phyloP scores from a whole-genome alignment of 352 stramenopile genomes.

The Globisporangium cederbergense region DNA sequence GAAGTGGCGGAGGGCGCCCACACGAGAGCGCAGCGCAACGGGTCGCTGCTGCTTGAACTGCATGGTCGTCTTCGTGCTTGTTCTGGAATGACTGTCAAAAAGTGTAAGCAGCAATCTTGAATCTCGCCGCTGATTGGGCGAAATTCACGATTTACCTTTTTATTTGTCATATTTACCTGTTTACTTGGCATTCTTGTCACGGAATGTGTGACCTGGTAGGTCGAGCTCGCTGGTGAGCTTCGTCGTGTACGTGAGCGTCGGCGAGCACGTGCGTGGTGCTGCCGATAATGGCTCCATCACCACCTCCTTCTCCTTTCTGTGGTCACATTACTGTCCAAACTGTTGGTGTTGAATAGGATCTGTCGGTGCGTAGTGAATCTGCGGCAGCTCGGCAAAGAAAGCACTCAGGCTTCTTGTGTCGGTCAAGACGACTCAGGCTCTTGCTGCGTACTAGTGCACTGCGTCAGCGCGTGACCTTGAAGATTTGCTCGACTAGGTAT shows the following conservation, averaged over 20 bases:
- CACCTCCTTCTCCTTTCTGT: neutral
- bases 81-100: conserved; percentile 7
- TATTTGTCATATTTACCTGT: neutral
- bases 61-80: neutral
- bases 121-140: neutral
- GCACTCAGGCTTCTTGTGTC: neutral
- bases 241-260: conserved; percentile 34
- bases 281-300: neutral
- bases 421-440: conserved; percentile 12
- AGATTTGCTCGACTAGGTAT: conserved; percentile 56
- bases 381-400: conserved; percentile 6
- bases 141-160: neutral
- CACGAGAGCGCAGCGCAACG: neutral
- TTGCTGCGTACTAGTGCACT: conserved; percentile 14
- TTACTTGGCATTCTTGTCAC: neutral
- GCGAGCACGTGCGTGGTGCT: conserved; percentile 14
- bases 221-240: conserved; percentile 44
- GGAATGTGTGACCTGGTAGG: conserved; percentile 15
- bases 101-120: neutral
- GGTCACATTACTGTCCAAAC: neutral
- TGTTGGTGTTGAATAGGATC: conserved; percentile 1
- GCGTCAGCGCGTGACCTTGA: conserved; percentile 39
- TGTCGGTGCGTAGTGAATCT: neutral
- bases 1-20: conserved; percentile 29
- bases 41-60: conserved; percentile 2